Evolutionary conservation across 2,329 filamentous ascomycete species (phyloP), one percentile per base, ranked within the genome.

Genomic region (Orbilia quercus): DNA sequence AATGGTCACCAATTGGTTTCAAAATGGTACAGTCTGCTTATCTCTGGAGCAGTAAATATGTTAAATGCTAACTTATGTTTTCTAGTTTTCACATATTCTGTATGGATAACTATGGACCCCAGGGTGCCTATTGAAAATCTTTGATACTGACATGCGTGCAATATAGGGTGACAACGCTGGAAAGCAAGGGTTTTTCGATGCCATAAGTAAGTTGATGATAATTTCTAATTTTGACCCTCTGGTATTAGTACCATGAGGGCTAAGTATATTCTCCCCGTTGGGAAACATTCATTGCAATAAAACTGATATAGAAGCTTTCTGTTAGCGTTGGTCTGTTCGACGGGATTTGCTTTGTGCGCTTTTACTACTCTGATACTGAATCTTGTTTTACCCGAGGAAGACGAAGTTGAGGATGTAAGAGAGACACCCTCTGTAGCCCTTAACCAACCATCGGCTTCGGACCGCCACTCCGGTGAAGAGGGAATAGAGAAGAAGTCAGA

Each of bases 241-340:
- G 9, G 28, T 9, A 5, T 31, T 9, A 4, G 28, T 9, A 31
- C 28, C 28, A 9, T 9, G 5, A 5, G 9, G 28, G 28, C 28
- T 9, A 31, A 31, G 5, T 9, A 5, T 5, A 31, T 31, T 31
- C 9, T 9, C 9, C 9, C 28, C 28, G 5, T 9, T 31, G 9
- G 9, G 28, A 31, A 31, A 31, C 40, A 7, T 44, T 44, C 40
- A 34, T 40, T 14, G 18, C 31, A n/a, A 9, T 9, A 20, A 47
- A 23, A 7, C 31, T 79, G 16, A 18, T 28, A 5, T 18, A 11
- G 18, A 28, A 14, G 20, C 40, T 48, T 25, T 22, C 23, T 9
- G 11, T 14, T 92, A 67, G 84, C 85, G 2, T 82, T 93, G 42
- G 83, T 92, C 66, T 89, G 92, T 86, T 86, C 90, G 81, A 92